These are phyloP conservation scores for Rauvolfia tetraphylla DNA, from an alignment of 257 asterid species.

Conservation along the genomic window DNA sequence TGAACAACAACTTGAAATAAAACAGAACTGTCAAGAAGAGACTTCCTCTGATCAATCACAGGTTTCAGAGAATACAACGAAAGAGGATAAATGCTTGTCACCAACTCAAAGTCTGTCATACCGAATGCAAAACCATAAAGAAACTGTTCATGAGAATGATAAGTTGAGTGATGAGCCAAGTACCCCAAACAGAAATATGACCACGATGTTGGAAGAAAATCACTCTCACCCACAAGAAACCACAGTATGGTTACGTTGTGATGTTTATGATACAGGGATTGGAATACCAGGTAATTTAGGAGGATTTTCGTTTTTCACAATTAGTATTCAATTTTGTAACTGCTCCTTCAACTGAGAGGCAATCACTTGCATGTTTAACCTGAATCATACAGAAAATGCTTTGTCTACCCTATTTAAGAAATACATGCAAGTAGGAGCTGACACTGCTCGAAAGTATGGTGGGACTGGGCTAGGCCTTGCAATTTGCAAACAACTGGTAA, in stretches of 20 bases:
- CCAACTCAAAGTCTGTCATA: slow-evolving; percentile 15
- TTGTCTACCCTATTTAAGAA: slow-evolving; percentile 77
- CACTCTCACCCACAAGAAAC: slow-evolving; percentile 35
- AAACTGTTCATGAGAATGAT: slow-evolving; percentile 17
- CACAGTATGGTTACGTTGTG: slow-evolving; percentile 78
- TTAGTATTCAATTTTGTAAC: neutral
- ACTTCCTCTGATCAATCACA: slow-evolving; percentile 20
- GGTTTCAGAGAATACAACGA: slow-evolving; percentile 19
- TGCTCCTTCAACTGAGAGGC: neutral
- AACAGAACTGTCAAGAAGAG: slow-evolving; percentile 29
- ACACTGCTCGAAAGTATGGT: slow-evolving; percentile 90
- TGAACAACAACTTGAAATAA: slow-evolving; percentile 33
- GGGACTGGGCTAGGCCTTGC: slow-evolving; percentile 97
- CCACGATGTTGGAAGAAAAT: slow-evolving; percentile 30
- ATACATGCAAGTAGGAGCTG: slow-evolving; percentile 93
- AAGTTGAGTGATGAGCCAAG: slow-evolving; percentile 20
- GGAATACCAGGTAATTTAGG: slow-evolving; percentile 77
- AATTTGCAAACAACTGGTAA: slow-evolving; percentile 86
- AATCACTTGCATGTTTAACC: neutral
- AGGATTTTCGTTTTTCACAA: neutral
- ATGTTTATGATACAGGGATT: slow-evolving; percentile 83
- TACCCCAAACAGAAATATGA: slow-evolving; percentile 22
- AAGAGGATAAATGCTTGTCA: slow-evolving; percentile 31
- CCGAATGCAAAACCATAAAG: slow-evolving; percentile 13
- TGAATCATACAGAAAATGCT: slow-evolving; percentile 53